Evolutionary conservation across 1,284 basidiomycete species (phyloP), one percentile per base, ranked within the genome.

Genomic region (Trametes versicolor): DNA sequence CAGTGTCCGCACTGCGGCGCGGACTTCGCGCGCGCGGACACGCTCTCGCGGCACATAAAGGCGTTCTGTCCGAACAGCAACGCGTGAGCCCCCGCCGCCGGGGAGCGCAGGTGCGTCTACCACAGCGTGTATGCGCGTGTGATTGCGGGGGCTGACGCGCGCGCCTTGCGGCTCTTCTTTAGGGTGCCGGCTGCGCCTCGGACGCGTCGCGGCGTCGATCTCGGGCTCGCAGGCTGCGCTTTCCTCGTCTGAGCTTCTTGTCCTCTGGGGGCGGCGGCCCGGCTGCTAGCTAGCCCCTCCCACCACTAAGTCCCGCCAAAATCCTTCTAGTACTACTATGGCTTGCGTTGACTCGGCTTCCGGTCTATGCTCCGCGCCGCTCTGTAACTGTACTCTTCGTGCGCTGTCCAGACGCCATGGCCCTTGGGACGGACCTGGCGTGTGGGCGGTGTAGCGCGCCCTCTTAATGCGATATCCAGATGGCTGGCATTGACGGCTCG

Each of bases 1-100:
- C 60, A 62, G 34, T 72, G 71, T 48, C 70, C 68, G 25, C 57
- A 72, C 60, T 72, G 71, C 51, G 64, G 62, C 36, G 67, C 65
- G 25, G 67, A 63, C 67, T 72, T 62, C 45, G 71, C 70, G 23
- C 63, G 71, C 45, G 66, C 67, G 8, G 71, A 72, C 60, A 70
- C 70, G 13, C 61, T 72, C 21, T 65, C 70, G 25, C 70, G 71
- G n/a, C 71, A 72, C 63, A 68, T 72, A 41, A 70, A 71, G 48
- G 63, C 65, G 53, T 69, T 69, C 68, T 69, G 68, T 58, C 68
- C 62, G 29, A 55, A 66, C 55, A 39, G 23, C 36, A 19, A 15
- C 17, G 15, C 17, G 23, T 27, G 23, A 25, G 34, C 47, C 2
- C 6, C 47, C 17, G 32, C 12, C 8, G 0, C 15, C 13, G 17